phyloP scores from a whole-genome alignment of 2,329 filamentous ascomycete genomes.

The Pleurostoma richardsiae region DNA sequence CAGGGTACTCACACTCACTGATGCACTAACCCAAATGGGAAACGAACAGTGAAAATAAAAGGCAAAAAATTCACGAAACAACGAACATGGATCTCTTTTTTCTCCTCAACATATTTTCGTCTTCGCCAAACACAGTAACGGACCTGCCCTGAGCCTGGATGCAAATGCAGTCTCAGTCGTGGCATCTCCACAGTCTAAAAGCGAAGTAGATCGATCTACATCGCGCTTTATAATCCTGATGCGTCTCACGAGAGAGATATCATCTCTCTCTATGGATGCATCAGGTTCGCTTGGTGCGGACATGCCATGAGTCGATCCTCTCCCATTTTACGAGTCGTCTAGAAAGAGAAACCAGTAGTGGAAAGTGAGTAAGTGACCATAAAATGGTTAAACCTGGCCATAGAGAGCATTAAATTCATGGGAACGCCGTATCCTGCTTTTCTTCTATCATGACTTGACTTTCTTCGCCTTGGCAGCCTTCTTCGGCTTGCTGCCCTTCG shows the following conservation, averaged over 20 bases:
- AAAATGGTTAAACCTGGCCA: no score
- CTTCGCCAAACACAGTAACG: constrained; percentile 30
- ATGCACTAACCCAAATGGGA: no score
- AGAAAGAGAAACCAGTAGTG: no score
- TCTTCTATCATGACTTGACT: constrained; percentile 7
- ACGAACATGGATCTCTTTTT: constrained; percentile 18
- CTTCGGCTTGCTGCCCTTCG: constrained; percentile 13
- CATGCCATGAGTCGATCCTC: constrained; percentile 24
- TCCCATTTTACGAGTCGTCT: no score
- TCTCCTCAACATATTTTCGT: constrained; percentile 43
- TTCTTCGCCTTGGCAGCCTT: constrained; percentile 23
- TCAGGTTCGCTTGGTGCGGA: constrained; percentile 61
- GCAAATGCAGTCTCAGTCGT: constrained; percentile 28
- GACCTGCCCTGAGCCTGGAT: constrained; percentile 26
- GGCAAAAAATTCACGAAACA: no score
- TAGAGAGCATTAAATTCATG: no score
- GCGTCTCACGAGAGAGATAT: constrained; percentile 28
- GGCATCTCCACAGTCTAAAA: constrained; percentile 18
- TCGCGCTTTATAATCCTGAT: constrained; percentile 58
- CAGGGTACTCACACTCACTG: no score
- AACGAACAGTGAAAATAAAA: no score
- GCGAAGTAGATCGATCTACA: constrained; percentile 46
- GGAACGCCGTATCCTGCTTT: no score
- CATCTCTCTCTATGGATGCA: constrained; percentile 31
- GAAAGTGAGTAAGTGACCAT: no score